Evolutionary conservation across 73 alveolate species (phyloP), one percentile per base, ranked within the genome.

Genomic region (Urostyla sp.): DNA sequence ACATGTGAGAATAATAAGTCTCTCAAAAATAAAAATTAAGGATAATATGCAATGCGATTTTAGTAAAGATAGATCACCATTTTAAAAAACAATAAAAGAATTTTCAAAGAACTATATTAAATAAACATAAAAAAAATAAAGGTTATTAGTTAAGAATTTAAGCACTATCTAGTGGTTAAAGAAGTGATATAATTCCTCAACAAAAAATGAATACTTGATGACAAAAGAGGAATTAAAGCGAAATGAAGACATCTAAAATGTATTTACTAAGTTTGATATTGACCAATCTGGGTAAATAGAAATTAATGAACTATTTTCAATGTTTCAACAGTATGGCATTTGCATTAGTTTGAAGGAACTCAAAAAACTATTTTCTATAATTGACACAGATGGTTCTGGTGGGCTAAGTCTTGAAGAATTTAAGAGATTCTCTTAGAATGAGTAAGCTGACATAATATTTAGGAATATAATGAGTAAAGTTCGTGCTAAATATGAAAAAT

Each of bases 341-440:
- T 49, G 43, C 45, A 55, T 75, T 7, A 10, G 51, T 7, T 1
- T 6, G 53, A 43, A 36, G 18, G 75, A 60, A 26, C 44, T 75
- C 5, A 38, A 24, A 54, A 32, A 56, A 18, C 67, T 75, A 24
- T 75, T 75, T 28, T 16, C 51, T 48, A 23, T 57, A 3, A 79
- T 75, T 0, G 87, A 75, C 34, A 23, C 18, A 1, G 87, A 75
- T 28, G 67, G 87, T 26, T 75, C 87, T 1, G 87, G 87, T 53
- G 79, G 15, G 23, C 36, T 75, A 16, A 30, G 37, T 20, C 46
- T 75, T 7, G 67, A 55, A 13, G 87, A 75, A 58, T 75, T 75
- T 69, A 55, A 75, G 53, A 34, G 10, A 5, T 75, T 75, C 72
- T 67, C 75, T 4, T 31, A 36, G 20, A 24, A 38, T 40, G 77